Evolutionary conservation across 495 filamentous ascomycete species (phyloP), one percentile per base, ranked within the genome.

Genomic region (Lepidopterella palustris): DNA sequence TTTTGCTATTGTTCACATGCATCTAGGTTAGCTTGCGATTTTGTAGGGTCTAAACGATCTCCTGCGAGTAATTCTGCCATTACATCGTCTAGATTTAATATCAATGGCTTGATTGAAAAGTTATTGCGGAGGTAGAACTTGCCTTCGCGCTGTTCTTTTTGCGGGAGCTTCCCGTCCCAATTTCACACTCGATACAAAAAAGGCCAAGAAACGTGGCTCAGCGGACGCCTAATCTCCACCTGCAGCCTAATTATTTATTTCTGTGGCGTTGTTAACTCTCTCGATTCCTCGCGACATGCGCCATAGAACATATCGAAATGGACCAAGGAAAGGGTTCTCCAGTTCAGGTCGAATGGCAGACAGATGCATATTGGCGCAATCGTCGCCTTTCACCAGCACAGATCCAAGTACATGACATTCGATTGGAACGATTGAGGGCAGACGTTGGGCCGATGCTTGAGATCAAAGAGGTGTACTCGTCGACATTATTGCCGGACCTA

Each of bases 331-430:
- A 63, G 49, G 59, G 53, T 0, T 59, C 59, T 23, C 56, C 64
- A 13, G 45, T 42, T 29, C 60, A 60, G 26, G 53, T 65, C 9
- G 67, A 74, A 50, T 74, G 65, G 60, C 60, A 69, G 3, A 50
- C 65, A 2, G 69, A 73, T 49, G n/a, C 49, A 0, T 65, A 63
- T 39, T 75, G 73, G 73, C 32, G 59, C n/a, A 65, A 62, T 29
- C 64, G 68, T 10, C 67, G 66, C 1, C 56, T 74, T 6, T 72
- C 70, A 8, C 73, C 73, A 0, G 59, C 67, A 0, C 72, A 74
- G 55, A 35, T 75, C 13, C 69, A 73, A 29, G 67, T 75, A 28
- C 65, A 74, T 53, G 73, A 75, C 45, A 58, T 75, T 13, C 62
- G 66, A 2, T 56, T 71, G 4, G 68, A 67, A 45, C 35, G 53